These are phyloP conservation scores for Ramularia endophylla DNA, from an alignment of 2,329 filamentous ascomycete species.

Conservation along the genomic window DNA sequence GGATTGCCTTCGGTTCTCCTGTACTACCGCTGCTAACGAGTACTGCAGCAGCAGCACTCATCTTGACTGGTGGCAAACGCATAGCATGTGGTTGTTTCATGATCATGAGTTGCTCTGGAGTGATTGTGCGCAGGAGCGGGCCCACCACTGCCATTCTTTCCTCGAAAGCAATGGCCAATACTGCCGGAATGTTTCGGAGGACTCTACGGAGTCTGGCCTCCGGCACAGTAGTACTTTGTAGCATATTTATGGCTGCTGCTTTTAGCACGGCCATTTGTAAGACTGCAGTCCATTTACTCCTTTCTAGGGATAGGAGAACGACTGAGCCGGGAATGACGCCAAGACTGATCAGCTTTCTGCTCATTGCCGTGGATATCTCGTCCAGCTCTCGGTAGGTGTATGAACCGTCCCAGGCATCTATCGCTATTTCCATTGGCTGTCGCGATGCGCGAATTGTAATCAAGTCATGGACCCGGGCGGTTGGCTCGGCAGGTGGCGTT, in stretches of 20 bases:
- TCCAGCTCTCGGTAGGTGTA: conserved; percentile 9
- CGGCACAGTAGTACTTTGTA: neutral
- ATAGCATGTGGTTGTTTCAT: neutral
- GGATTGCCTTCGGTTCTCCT: conserved; percentile 10
- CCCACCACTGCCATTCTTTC: neutral
- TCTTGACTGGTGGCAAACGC: neutral
- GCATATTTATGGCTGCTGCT: neutral
- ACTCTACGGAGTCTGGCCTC: neutral
- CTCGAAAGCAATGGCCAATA: neutral
- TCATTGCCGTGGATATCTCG: conserved; percentile 23
- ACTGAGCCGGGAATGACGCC: neutral
- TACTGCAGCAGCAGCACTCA: conserved; percentile 7
- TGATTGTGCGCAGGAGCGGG: neutral
- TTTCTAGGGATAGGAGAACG: conserved; percentile 4
- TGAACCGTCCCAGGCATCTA: conserved; percentile 12
- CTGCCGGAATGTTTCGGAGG: neutral
- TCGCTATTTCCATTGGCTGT: conserved; percentile 1
- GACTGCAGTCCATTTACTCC: neutral
- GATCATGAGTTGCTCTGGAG: neutral
- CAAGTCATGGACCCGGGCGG: neutral
- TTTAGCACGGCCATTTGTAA: neutral
- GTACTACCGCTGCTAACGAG: conserved; percentile 13
- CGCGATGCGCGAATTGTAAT: neutral
- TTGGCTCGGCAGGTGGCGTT: no score
- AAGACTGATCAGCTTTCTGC: neutral